Conservation (phyloP, 2,329 filamentous ascomycete species). For the Coniochaeta sp. region DNA sequence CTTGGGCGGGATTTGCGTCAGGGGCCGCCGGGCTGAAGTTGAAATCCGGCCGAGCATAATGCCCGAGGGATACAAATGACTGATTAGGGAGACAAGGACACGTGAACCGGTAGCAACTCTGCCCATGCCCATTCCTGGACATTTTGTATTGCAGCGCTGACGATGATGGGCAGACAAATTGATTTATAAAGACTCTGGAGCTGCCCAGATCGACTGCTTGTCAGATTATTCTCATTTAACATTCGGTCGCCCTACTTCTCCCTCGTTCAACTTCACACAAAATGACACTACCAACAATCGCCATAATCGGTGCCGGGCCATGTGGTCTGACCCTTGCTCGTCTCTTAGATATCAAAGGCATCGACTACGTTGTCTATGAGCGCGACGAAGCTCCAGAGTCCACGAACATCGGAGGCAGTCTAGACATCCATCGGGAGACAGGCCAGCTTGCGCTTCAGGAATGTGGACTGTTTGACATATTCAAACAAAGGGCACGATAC, state of each 20-base stretch:
- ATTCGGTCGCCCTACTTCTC: background rate
- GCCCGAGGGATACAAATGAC: too few relatives aligned
- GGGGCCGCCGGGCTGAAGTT: too few relatives aligned
- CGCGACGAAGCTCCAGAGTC: conserved; percentile 8
- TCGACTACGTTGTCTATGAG: conserved; percentile 23
- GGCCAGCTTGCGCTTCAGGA: conserved; percentile 30
- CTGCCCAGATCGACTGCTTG: too few relatives aligned
- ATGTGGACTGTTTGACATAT: conserved; percentile 28
- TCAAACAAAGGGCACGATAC: conserved; percentile 16
- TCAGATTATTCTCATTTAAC: background rate
- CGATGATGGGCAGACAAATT: too few relatives aligned
- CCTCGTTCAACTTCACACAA: background rate
- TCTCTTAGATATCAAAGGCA: conserved; percentile 24
- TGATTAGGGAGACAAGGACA: too few relatives aligned
- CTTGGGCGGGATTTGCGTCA: too few relatives aligned
- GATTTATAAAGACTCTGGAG: too few relatives aligned
- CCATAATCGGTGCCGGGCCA: conserved; percentile 25
- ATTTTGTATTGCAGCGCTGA: too few relatives aligned
- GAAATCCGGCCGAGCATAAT: too few relatives aligned
- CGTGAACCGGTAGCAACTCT: too few relatives aligned
- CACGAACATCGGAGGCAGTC: conserved; percentile 20
- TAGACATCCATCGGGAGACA: conserved; percentile 29
- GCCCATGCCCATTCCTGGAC: too few relatives aligned
- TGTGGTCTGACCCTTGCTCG: conserved; percentile 30
- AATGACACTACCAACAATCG: conserved; percentile 11